Percentiles rank a stretch among this genome's conserved stretches.
phyloP scores from a whole-genome alignment of 23 red algal genomes.

The Rhodosorus marinus region DNA sequence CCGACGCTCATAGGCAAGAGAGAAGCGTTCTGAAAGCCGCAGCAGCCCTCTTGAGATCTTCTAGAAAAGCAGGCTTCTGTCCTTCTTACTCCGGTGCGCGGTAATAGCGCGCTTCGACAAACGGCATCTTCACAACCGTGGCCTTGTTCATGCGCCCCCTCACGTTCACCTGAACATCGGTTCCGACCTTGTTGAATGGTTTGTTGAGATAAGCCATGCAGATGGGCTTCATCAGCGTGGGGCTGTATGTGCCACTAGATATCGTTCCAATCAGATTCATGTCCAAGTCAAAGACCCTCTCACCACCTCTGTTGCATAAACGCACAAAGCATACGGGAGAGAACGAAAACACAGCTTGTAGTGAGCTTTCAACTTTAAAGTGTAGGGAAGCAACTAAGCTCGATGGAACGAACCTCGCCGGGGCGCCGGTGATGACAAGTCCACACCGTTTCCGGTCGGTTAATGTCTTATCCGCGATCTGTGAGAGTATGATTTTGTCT shows the following conservation, averaged over 20 bases:
- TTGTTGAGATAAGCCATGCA: slow-evolving; percentile 90
- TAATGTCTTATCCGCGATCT: slow-evolving; percentile 50
- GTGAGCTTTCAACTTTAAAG: slow-evolving; percentile 2
- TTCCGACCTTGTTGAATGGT: slow-evolving; percentile 56
- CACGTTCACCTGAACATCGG: slow-evolving; percentile 42
- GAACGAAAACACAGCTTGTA: background rate
- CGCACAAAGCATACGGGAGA: no score
- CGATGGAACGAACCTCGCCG: no score
- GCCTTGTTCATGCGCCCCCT: slow-evolving; percentile 26
- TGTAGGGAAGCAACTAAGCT: no score
- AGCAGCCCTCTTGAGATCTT: background rate
- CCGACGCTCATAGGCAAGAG: no score
- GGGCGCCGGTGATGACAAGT: slow-evolving; percentile 64
- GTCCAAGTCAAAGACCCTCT: slow-evolving; percentile 35
- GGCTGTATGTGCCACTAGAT: slow-evolving; percentile 68
- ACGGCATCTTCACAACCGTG: slow-evolving; percentile 63
- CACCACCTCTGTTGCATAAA: no score
- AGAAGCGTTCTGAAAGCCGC: no score
- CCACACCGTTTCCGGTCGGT: slow-evolving; percentile 33
- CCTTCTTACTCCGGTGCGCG: slow-evolving; percentile 27
- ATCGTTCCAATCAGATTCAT: slow-evolving; percentile 42
- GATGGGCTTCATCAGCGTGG: slow-evolving; percentile 45
- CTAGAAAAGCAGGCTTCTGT: background rate
- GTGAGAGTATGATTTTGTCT: slow-evolving; percentile 50
- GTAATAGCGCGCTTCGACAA: slow-evolving; percentile 65